Evolutionary conservation across 75 land plant species (phyloP).

Genomic region (Gnetum montanum): DNA sequence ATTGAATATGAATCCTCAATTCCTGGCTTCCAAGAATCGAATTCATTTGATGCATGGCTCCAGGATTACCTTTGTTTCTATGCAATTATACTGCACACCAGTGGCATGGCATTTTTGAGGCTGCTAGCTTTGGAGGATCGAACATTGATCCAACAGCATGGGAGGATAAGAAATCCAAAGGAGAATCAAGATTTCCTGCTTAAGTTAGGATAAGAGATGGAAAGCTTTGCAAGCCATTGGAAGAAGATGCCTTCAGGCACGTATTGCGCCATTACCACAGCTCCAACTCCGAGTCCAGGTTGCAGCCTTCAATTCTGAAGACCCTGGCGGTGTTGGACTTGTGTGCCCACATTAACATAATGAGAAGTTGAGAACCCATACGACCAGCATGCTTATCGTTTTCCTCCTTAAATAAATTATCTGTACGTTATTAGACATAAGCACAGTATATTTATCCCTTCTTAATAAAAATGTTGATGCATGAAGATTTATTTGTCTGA

Average conservation of each 20-base stretch:
- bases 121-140: constrained; percentile 80
- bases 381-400: no score
- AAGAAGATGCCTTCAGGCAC: constrained; percentile 91
- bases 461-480: no score
- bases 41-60: no score
- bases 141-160: constrained; percentile 89
- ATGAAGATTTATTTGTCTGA: no score
- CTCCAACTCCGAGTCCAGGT: constrained; percentile 80
- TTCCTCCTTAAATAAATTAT: no score
- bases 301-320: constrained; percentile 87
- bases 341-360: no score
- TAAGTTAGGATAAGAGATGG: constrained; percentile 88
- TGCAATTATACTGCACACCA: constrained; percentile 97
- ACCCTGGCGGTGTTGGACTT: no score
- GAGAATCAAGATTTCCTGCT: constrained; percentile 85
- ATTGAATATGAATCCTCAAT: no score
- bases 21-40: no score
- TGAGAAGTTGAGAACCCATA: no score
- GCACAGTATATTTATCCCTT: no score
- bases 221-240: constrained; percentile 76
- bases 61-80: constrained; percentile 86
- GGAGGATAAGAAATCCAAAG: constrained; percentile 86
- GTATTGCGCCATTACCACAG: constrained; percentile 96
- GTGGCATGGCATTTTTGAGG: constrained; percentile 96
- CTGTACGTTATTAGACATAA: no score